Base-by-base conservation (phyloP, 768 basidiomycete genomes). In the Lanmaoa pseudosensibilis region DNA sequence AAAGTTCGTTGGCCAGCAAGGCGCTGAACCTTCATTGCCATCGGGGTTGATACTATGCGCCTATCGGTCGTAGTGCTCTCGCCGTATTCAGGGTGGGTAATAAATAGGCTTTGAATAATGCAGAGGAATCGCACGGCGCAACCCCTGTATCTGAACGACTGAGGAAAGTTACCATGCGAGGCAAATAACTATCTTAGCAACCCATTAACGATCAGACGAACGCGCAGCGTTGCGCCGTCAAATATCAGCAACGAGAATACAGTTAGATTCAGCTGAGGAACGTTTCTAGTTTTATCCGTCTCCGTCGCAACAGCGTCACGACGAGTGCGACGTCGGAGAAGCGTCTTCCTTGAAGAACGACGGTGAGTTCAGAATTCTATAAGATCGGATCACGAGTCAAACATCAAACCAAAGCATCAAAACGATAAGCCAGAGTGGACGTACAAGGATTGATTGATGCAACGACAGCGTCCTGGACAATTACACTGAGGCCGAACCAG, bases 391-490 rank as follows among this genome's bases (percentile, higher is more conserved):
- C 27, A 15, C 19, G 25, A 21, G 47, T 55, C 51, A 54, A 54
- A 23, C 40, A 37, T 53, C 33, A 48, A 57, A 18, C 18, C 30
- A 46, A 51, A 19, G 23, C 33, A 50, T 52, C 40, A 10, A n/a
- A 46, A 19, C n/a, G 50, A 46, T 6, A 18, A 63, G 27, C 27
- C 34, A 38, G n/a, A 11, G 39, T 39, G 34, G 33, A 68, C 63
- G 52, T 21, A 69, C 68, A 62, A 25, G 55, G 37, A 41, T 37
- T 54, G 44, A 47, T 58, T 33, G 46, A 55, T 59, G 23, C n/a
- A n/a, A 51, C 33, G 23, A 58, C 34, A 39, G 47, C 25, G 37
- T 50, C 40, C 39, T 36, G 30, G 30, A 45, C 23, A 43, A 46
- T 52, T 52, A 43, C 38, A 46, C 37, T 30, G 50, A 45, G 45